These are phyloP conservation scores for Boletus rubroflammeus DNA, from an alignment of 768 basidiomycete species.

Conservation along the genomic window DNA sequence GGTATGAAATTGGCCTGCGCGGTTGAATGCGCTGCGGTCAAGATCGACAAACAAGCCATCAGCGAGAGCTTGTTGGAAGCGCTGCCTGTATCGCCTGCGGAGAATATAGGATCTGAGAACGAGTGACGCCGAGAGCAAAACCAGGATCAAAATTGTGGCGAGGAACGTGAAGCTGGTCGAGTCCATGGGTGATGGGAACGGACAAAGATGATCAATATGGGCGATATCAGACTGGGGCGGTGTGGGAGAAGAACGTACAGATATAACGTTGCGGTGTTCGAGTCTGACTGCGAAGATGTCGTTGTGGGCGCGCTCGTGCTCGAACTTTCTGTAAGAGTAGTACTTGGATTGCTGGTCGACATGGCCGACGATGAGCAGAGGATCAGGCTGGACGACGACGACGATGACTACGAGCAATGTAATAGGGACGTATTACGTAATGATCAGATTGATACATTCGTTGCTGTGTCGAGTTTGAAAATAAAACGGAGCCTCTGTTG, in stretches of 20 bases:
- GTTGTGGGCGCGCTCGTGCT: neutral
- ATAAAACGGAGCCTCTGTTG: slow-evolving; percentile 1
- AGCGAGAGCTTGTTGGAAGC: slow-evolving; percentile 50
- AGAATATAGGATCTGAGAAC: slow-evolving; percentile 60
- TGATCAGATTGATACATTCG: slow-evolving; percentile 17
- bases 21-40: slow-evolving; percentile 1
- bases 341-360: slow-evolving; percentile 7
- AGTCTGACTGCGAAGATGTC: slow-evolving; percentile 3
- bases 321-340: neutral
- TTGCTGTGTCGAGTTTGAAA: slow-evolving; percentile 17
- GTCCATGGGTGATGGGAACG: slow-evolving; percentile 7
- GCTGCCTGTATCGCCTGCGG: slow-evolving; percentile 54
- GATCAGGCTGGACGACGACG: neutral
- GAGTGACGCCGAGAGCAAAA: slow-evolving; percentile 61
- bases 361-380: slow-evolving; percentile 6
- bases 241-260: slow-evolving; percentile 22
- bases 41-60: slow-evolving; percentile 41
- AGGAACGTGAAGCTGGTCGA: slow-evolving; percentile 62
- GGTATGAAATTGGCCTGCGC: neutral
- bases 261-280: slow-evolving; percentile 27
- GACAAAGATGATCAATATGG: neutral
- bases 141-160: slow-evolving; percentile 64
- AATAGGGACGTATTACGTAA: slow-evolving; percentile 16
- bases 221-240: slow-evolving; percentile 6
- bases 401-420: neutral